Percentiles rank a stretch among this genome's conserved stretches.
Conservation (phyloP, 305 asterid species). For the Fraxinus dipetala region DNA sequence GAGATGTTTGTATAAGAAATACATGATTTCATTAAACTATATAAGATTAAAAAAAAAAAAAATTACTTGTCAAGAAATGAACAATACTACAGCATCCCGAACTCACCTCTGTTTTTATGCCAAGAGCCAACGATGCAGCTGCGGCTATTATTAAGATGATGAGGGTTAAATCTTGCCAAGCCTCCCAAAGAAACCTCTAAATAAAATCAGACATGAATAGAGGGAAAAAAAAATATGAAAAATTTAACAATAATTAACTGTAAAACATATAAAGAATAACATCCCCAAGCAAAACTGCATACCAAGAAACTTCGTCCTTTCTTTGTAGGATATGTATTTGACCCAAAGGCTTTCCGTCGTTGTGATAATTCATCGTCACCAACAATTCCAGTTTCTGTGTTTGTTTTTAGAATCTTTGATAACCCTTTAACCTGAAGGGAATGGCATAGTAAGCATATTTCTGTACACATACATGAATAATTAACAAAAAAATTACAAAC, state of each 20-base stretch:
- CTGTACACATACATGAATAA: not conserved
- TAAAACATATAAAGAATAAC: slow-evolving; percentile 11
- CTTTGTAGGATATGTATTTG: slow-evolving; percentile 85
- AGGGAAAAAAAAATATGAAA: not conserved
- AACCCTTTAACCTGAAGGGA: slow-evolving; percentile 63
- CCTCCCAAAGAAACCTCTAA: slow-evolving; percentile 90
- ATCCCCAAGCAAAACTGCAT: slow-evolving; percentile 15
- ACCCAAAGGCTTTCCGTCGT: slow-evolving; percentile 63
- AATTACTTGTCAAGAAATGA: not conserved
- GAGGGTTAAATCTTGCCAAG: slow-evolving; percentile 93
- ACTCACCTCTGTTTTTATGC: slow-evolving; percentile 78
- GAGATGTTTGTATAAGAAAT: not conserved
- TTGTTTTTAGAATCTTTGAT: slow-evolving; percentile 51
- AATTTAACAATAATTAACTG: not conserved
- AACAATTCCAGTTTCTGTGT: slow-evolving; percentile 43
- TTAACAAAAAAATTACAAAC: slow-evolving; percentile 5
- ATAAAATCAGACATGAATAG: slow-evolving; percentile 17
- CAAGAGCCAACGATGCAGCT: slow-evolving; percentile 73
- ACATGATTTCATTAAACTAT: not conserved
- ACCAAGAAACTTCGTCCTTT: slow-evolving; percentile 85
- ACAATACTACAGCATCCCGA: not conserved
- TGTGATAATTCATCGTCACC: slow-evolving; percentile 56
- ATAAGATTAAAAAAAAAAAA: not conserved
- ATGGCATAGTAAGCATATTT: slow-evolving; percentile 4
- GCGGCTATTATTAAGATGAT: slow-evolving; percentile 86